phyloP scores from a whole-genome alignment of 176 grass and related monocot genomes.

The Elaeis guineensis region DNA sequence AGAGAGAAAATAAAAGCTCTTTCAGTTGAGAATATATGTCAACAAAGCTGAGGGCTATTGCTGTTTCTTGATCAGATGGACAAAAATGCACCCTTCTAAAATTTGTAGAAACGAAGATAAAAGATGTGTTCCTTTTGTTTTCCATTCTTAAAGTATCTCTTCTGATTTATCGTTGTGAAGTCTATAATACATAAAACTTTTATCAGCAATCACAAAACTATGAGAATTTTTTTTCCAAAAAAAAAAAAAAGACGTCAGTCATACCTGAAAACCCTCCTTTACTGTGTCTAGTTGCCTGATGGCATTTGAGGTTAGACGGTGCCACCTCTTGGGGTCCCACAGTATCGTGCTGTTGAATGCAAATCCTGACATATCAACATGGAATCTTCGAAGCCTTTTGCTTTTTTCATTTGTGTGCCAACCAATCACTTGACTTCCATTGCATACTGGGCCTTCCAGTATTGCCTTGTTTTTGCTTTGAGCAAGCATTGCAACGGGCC shows the following conservation, averaged over 20 bases:
- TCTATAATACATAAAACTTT: too few species aligned
- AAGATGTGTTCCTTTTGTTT: too few species aligned
- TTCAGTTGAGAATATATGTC: too few species aligned
- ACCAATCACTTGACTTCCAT: constrained; percentile 36
- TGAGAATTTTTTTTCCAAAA: too few species aligned
- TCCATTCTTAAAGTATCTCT: too few species aligned
- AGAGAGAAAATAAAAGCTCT: too few species aligned
- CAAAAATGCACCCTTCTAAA: too few species aligned
- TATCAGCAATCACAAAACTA: too few species aligned
- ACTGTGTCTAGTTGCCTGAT: constrained; percentile 38
- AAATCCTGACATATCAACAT: constrained; percentile 48
- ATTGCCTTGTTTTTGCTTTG: constrained; percentile 33
- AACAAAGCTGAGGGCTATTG: too few species aligned
- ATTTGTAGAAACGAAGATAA: too few species aligned
- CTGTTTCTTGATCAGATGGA: too few species aligned
- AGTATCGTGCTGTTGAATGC: constrained; percentile 65
- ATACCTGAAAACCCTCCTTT: constrained; percentile 49
- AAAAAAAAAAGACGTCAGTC: not conserved
- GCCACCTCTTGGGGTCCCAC: constrained; percentile 52
- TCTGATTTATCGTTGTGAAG: too few species aligned
- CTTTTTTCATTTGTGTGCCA: constrained; percentile 47
- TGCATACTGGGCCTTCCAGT: constrained; percentile 54
- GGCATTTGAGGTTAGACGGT: constrained; percentile 36
- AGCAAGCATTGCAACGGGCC: constrained; percentile 49
- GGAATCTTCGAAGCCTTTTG: constrained; percentile 37